phyloP scores from a whole-genome alignment of 1,284 basidiomycete species.

The Melampsora larici-populina region DNA sequence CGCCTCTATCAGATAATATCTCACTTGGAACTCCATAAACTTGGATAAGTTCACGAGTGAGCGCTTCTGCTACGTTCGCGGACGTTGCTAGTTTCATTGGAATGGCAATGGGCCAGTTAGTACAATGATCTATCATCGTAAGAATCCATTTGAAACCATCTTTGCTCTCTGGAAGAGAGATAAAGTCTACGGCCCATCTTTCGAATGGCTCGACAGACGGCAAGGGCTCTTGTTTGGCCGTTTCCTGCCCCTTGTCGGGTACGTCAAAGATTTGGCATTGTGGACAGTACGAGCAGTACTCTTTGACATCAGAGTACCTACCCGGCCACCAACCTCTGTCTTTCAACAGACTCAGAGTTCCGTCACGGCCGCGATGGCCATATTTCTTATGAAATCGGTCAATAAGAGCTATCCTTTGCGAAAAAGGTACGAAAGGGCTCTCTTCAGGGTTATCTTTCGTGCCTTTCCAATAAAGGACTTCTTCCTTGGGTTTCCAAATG shows the following conservation, averaged over 20 bases:
- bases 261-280: not conserved
- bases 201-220: not conserved
- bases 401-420: no score
- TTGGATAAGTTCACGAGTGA: not conserved
- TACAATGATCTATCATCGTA: no score
- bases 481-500: no score
- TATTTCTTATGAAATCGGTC: not conserved
- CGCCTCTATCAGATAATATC: not conserved
- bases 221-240: not conserved
- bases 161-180: no score
- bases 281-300: not conserved
- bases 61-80: not conserved
- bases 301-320: not conserved
- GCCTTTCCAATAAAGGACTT: no score
- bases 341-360: not conserved
- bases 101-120: no score
- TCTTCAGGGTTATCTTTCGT: no score
- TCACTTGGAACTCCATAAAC: not conserved
- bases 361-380: not conserved
- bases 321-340: conserved; percentile 1
- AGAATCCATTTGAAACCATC: no score
- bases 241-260: not conserved
- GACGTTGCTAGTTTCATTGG: not conserved
- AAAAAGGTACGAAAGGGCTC: no score
- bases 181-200: not conserved